Base-by-base conservation (phyloP, 2,329 filamentous ascomycete genomes). In the Xylariaceae sp. region DNA sequence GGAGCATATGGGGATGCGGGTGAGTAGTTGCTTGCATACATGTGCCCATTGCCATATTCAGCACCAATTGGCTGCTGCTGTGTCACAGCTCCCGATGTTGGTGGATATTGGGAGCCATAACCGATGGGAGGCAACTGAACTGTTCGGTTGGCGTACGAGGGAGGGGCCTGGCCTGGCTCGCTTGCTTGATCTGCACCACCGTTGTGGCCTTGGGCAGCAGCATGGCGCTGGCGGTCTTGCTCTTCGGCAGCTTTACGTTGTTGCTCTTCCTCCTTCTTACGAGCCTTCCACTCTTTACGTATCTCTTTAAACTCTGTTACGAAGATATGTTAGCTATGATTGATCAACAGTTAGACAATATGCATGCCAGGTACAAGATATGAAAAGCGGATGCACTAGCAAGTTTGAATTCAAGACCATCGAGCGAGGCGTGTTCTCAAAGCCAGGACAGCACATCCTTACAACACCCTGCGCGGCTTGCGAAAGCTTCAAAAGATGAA, bases 241-340 rank as follows among this genome's bases (percentile, higher is more conserved):
- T 96, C 91, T 54, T 97, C 92, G 8, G 91, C 88, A 11, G 86
- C 86, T 74, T 96, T 96, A 62, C 91, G 87, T 58, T 82, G 78
- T 41, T 85, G 85, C 55, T 97, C 92, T 60, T 97, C 92, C 67
- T 97, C 93, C 88, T 98, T 98, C 81, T 97, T 97, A 62, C 93
- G 89, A 32, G 88, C 88, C 74, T 97, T 98, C 93, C 93, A 98
- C 64, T 97, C 92, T 65, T 97, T 97, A 53, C 93, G 87, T 49
- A 97, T 96, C 64, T 98, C 93, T 67, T 98, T 98, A 73, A 98
- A 97, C 68, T 97, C 93, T 97, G 63, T 55, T 60, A n/a, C n/a
- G n/a, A n/a, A n/a, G n/a, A n/a, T n/a, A n/a, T n/a, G n/a, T n/a
- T n/a, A n/a, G n/a, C n/a, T n/a, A n/a, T n/a, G n/a, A n/a, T n/a